These are phyloP conservation scores for Marvania coccoides DNA, from an alignment of 139 green algal species.

Conservation along the genomic window DNA sequence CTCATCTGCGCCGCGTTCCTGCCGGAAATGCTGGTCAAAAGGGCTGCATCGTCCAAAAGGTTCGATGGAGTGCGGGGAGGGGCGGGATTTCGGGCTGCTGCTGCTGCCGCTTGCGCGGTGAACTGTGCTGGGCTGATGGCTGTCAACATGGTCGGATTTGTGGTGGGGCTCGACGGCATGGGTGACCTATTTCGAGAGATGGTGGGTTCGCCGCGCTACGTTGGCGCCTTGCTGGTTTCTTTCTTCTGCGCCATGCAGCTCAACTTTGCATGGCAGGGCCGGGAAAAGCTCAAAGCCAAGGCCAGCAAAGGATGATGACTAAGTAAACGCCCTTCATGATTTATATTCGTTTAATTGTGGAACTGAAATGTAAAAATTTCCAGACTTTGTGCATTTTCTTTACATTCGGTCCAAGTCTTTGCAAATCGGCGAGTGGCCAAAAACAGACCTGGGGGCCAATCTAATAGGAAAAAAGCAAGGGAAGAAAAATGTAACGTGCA, in stretches of 20 bases:
- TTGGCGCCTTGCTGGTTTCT: constrained; percentile 32
- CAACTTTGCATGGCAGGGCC: constrained; percentile 49
- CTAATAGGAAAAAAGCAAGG: too few relatives aligned
- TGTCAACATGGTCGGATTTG: constrained; percentile 76
- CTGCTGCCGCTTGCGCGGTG: constrained; percentile 27
- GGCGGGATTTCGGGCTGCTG: constrained; percentile 32
- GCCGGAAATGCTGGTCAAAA: constrained; percentile 56
- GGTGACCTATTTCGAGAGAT: constrained; percentile 25
- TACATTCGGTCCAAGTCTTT: too few relatives aligned
- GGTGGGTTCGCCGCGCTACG: constrained; percentile 25
- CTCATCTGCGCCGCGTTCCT: constrained; percentile 62
- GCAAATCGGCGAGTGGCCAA: too few relatives aligned
- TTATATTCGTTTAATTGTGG: neutral
- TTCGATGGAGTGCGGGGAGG: neutral
- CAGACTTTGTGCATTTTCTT: too few relatives aligned
- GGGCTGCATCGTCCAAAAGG: neutral
- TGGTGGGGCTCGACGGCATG: constrained; percentile 37
- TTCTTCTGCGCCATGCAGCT: constrained; percentile 68
- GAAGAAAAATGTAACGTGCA: too few relatives aligned
- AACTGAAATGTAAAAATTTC: too few relatives aligned
- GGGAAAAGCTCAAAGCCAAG: neutral
- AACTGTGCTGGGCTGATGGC: constrained; percentile 75
- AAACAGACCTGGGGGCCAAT: too few relatives aligned
- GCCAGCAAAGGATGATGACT: neutral
- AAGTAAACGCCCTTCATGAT: neutral